Percentiles rank a stretch among this genome's conserved stretches.
Conservation (phyloP, 768 basidiomycete species). For the Panaeolus cyanescens region DNA sequence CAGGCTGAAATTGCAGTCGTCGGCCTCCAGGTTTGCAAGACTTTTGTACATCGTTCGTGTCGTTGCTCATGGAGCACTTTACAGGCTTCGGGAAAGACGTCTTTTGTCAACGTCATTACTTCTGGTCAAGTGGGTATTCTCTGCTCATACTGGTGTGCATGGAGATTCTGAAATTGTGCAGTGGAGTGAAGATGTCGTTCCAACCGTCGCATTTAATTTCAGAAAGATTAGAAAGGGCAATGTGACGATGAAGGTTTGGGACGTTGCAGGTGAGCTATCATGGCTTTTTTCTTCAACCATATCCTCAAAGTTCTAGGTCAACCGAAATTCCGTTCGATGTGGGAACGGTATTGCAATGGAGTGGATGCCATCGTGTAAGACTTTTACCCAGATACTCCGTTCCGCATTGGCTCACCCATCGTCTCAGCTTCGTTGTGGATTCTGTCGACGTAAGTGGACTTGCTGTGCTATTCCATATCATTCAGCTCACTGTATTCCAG, state of each 20-base stretch:
- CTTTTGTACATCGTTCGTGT: neutral
- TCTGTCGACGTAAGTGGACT: constrained; percentile 73
- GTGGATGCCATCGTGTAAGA: constrained; percentile 90
- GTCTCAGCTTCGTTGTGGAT: constrained; percentile 85
- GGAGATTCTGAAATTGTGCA: constrained; percentile 31
- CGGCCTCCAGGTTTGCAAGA: constrained; percentile 68
- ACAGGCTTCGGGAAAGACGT: constrained; percentile 94
- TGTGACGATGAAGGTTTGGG: constrained; percentile 92
- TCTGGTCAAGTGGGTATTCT: constrained; percentile 65
- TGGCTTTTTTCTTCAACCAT: neutral
- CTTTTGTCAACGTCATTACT: constrained; percentile 89
- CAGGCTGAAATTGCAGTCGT: constrained; percentile 90
- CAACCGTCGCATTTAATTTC: constrained; percentile 93
- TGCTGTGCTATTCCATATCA: neutral
- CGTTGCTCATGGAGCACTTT: neutral
- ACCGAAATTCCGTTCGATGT: constrained; percentile 93
- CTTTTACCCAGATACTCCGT: constrained; percentile 10
- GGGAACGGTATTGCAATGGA: constrained; percentile 92
- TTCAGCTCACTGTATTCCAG: constrained; percentile 36
- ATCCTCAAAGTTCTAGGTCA: constrained; percentile 56
- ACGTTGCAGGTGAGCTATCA: constrained; percentile 74
- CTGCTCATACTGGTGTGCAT: neutral
- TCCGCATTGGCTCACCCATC: neutral
- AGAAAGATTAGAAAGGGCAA: constrained; percentile 88
- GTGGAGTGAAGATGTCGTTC: constrained; percentile 97